Evolutionary conservation across 352 stramenopile genomes (phyloP), one percentile per base, ranked within the genome.

Genomic region (Phytophthora ohioensis): DNA sequence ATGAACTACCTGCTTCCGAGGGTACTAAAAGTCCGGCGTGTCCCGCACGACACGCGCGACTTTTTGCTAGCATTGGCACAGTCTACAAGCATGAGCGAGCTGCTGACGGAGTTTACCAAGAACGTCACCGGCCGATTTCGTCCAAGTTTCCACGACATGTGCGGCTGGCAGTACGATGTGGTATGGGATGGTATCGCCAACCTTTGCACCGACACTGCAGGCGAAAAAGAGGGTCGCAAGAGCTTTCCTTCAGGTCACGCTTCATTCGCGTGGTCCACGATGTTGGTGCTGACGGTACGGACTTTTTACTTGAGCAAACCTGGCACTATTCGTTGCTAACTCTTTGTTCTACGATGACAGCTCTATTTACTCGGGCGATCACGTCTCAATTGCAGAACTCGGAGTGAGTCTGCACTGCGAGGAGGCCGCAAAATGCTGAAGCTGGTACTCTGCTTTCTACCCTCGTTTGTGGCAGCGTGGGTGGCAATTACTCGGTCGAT

Each of bases 71-170:
- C 78, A 34, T 62, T 93, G 32, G 67, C 78, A 13, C 76, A 85
- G 49, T 84, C 87, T 34, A 60, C 67, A 17, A 76, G 81, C 8
- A 70, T 94, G 57, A 71, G 73, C 21, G 63, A 81, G 65, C 43
- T 92, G 41, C 70, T 91, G 27, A 93, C 83, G 21, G 82, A 94
- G 61, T 90, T 94, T 43, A 83, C 79, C 5, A 94, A 94, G 67
- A 87, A 88, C 60, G 60, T 88, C 43, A 86, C 83, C 0, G 85
- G 87, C 4, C 78, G 83, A 57, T 90, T 93, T 62, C 85, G 87
- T 11, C 83, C 85, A 34, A 84, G 78, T 64, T 94, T 92, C 57
- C 80, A 93, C 53, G 79, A 88, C 65, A 94, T 94, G 87, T 94
- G 87, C 57, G 73, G 80, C 38, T 94, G 87, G 87, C 59, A 91